Evolutionary conservation across 2,329 filamentous ascomycete species (phyloP), one percentile per base, ranked within the genome.

Genomic region (Alternaria solani): DNA sequence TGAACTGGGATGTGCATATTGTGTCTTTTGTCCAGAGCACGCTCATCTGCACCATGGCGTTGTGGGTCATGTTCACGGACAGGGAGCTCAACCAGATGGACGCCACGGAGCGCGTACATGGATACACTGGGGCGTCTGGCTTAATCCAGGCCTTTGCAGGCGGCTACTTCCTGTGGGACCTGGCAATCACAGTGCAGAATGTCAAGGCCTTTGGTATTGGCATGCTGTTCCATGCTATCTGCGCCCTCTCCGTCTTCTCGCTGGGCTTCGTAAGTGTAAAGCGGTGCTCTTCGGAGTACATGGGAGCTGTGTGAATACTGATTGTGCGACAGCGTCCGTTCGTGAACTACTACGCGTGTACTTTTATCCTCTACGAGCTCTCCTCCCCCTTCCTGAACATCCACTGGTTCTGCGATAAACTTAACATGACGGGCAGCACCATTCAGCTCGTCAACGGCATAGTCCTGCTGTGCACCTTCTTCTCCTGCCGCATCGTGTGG

Each of bases 351-450:
- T 96, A 95, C 79, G 90, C 87, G 57, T 86, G 86, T 57, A 87
- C 88, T 61, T 96, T 96, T 79, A 92, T 96, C 71, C 88, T 95
- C 59, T 96, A 93, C 86, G 92, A 96, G 79, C 86, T 96, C 39
- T 94, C 91, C 26, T 91, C 90, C 5, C 91, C 92, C 7, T 94
- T 95, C 78, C 85, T 95, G 59, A 96, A 96, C 76, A 86, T 94
- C 75, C 92, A 96, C 82, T 96, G 92, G 92, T 95, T 95, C 82
- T 92, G 91, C 80, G 92, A 96, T 80, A 96, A 96, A 82, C 82
- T 94, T 60, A 86, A 88, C 71, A 88, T 93, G 84, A 95, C 92
- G 0, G 92, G 92, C 36, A 88, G 89, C 20, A 84, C 83, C 54
- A 79, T 87, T 25, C 92, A 95, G 80, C 85, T 94, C 28, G 88